Evolutionary conservation across 305 asterid genomes (phyloP).

Genomic region (Fraxinus floribunda): DNA sequence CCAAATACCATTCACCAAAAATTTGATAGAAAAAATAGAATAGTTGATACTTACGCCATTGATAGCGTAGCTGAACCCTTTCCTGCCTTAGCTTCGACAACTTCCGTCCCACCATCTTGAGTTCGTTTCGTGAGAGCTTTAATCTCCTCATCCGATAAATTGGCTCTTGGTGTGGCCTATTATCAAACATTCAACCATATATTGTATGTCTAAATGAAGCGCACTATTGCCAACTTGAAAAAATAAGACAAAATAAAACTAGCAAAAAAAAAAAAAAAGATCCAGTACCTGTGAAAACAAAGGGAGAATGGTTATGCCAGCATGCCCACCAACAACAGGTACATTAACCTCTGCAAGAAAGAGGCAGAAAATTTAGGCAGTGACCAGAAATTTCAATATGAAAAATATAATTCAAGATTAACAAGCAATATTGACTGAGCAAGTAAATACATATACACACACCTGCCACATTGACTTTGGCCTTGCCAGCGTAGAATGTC

Average conservation of each 20-base stretch:
- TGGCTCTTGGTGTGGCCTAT: conserved; percentile 75
- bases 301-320: conserved; percentile 86
- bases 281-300: conserved; percentile 70
- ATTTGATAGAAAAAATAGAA: neutral
- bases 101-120: conserved; percentile 97
- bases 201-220: neutral
- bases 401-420: neutral
- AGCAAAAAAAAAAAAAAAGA: neutral
- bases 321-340: conserved; percentile 85
- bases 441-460: neutral
- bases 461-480: conserved; percentile 79
- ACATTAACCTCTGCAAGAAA: conserved; percentile 59
- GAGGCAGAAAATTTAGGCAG: conserved; percentile 10
- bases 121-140: conserved; percentile 83
- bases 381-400: conserved; percentile 9
- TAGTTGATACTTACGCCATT: conserved; percentile 70
- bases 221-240: neutral
- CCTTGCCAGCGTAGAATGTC: conserved; percentile 86
- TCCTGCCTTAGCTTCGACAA: conserved; percentile 93
- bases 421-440: neutral
- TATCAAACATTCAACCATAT: conserved; percentile 6
- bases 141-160: conserved; percentile 58
- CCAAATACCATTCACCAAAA: neutral
- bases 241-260: neutral
- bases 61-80: conserved; percentile 97